These are phyloP conservation scores for Melastoma malabathricum DNA, from an alignment of 345 rosid species.

Conservation along the genomic window DNA sequence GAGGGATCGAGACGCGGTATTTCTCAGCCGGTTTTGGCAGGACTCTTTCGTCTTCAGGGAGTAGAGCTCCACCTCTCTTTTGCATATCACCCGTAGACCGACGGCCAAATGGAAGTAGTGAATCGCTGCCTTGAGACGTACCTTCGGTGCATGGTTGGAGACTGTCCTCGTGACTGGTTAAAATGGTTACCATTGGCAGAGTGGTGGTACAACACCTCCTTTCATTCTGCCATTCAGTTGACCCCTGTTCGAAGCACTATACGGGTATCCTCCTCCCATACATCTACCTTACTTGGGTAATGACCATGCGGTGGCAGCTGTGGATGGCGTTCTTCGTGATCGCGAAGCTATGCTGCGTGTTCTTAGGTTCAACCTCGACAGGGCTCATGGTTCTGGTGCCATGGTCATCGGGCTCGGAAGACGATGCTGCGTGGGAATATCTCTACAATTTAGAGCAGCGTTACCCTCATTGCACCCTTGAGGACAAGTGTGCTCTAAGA, in stretches of 20 bases:
- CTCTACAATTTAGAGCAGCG: too few species aligned
- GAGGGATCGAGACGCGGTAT: not conserved
- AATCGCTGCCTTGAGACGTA: not conserved
- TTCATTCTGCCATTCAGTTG: not conserved
- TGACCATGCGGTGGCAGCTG: not conserved
- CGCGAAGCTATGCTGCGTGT: not conserved
- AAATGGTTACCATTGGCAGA: not conserved
- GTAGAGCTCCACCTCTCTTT: not conserved
- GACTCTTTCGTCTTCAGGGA: not conserved
- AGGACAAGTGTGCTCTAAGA: too few species aligned
- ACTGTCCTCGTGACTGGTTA: not conserved
- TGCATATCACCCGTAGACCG: slow-evolving; percentile 3
- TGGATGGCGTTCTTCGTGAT: too few species aligned
- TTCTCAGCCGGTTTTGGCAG: not conserved
- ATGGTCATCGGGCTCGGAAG: too few species aligned
- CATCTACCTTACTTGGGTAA: not conserved
- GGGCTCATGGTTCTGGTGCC: not conserved
- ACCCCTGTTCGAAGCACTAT: slow-evolving; percentile 3
- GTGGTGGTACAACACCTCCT: slow-evolving; percentile 4
- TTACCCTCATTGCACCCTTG: too few species aligned
- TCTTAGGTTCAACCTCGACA: not conserved
- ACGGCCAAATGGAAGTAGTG: slow-evolving; percentile 1
- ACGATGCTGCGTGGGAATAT: too few species aligned
- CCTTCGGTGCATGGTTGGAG: not conserved
- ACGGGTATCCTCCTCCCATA: not conserved